Evolutionary conservation across 2,329 filamentous ascomycete genomes (phyloP).

Genomic region (Cadophora gregata): DNA sequence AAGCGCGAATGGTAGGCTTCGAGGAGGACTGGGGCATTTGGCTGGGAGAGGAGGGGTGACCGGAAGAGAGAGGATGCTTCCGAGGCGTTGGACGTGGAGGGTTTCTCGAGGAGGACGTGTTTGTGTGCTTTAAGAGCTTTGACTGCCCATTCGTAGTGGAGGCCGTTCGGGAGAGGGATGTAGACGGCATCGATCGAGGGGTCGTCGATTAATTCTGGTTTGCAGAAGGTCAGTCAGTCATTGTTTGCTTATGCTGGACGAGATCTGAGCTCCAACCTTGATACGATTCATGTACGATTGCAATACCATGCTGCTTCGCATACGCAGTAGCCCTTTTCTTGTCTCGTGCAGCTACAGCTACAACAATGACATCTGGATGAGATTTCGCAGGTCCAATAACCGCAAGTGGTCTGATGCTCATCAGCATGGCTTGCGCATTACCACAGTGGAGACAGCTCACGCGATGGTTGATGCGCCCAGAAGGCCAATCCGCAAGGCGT

Average conservation of each 20-base stretch:
- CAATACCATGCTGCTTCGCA: conserved; percentile 26
- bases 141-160: conserved; percentile 41
- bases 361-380: conserved; percentile 59
- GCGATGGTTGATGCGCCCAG: conserved; percentile 47
- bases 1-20: conserved; percentile 61
- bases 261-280: conserved; percentile 33
- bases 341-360: conserved; percentile 59
- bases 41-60: conserved; percentile 44
- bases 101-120: conserved; percentile 32
- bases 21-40: conserved; percentile 53
- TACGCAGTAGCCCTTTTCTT: conserved; percentile 52
- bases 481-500: conserved; percentile 45
- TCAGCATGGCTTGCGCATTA: neutral
- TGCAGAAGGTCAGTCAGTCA: neutral
- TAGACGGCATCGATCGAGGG: conserved; percentile 28
- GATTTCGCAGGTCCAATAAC: conserved; percentile 56
- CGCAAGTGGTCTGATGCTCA: conserved; percentile 45
- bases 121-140: conserved; percentile 28
- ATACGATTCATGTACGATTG: conserved; percentile 23
- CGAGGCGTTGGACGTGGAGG: conserved; percentile 20
- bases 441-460: conserved; percentile 28
- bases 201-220: conserved; percentile 45
- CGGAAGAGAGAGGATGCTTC: conserved; percentile 51
- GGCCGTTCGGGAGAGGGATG: conserved; percentile 26
- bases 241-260: neutral